phyloP scores from a whole-genome alignment of 345 rosid species.

The Citrus reticulata region DNA sequence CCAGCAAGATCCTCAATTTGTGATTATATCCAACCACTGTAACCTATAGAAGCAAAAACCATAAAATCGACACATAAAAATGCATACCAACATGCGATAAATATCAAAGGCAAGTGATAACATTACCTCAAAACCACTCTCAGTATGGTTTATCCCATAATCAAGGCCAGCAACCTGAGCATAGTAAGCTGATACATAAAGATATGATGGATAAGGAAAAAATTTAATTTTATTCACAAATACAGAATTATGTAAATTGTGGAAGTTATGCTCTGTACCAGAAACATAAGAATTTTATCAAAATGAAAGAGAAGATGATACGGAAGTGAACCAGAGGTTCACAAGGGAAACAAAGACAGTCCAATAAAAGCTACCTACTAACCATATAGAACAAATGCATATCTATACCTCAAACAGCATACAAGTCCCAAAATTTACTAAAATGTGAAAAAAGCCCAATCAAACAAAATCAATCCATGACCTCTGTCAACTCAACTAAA shows the following conservation, averaged over 20 bases:
- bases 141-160: conserved; percentile 48
- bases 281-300: neutral
- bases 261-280: neutral
- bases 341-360: neutral
- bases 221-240: neutral
- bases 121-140: conserved; percentile 73
- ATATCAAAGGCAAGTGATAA: neutral
- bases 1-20: conserved; percentile 77
- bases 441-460: neutral
- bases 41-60: conserved; percentile 42
- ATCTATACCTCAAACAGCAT: neutral
- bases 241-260: no score
- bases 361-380: neutral
- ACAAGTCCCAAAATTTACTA: neutral
- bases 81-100: neutral
- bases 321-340: neutral
- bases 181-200: conserved; percentile 70
- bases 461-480: neutral
- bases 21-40: conserved; percentile 83
- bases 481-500: neutral
- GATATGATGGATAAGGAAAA: neutral
- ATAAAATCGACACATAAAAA: neutral
- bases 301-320: neutral
- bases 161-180: conserved; percentile 90
- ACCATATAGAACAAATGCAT: neutral